Percentiles rank a stretch among this genome's conserved stretches.
Evolutionary conservation across 768 basidiomycete genomes (phyloP).

Genomic region (Auricularia cornea): DNA sequence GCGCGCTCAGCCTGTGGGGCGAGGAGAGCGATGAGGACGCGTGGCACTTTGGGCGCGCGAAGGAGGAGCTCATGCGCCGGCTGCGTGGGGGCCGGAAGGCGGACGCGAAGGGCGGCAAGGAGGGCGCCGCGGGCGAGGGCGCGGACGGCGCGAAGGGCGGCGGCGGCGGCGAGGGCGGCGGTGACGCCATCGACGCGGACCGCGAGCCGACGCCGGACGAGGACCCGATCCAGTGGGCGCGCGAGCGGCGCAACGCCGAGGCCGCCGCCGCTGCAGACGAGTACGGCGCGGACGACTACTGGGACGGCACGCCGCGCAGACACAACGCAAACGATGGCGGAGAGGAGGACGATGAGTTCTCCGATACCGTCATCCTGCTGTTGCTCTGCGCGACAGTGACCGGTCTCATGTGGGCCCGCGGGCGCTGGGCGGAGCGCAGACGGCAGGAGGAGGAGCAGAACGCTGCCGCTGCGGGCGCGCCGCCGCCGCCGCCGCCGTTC

Average conservation of each 20-base stretch:
- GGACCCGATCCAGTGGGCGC: conserved; percentile 53
- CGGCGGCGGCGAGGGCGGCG: conserved; percentile 40
- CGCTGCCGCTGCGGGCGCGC: not conserved
- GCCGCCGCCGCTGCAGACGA: conserved; percentile 60
- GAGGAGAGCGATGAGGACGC: conserved; percentile 47
- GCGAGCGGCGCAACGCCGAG: conserved; percentile 62
- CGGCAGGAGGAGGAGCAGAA: conserved; percentile 45
- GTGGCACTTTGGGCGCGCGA: conserved; percentile 80
- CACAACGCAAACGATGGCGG: conserved; percentile 37
- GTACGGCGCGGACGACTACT: conserved; percentile 76
- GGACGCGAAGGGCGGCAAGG: too few species aligned
- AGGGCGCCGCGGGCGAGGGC: conserved; percentile 2
- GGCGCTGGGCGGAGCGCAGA: conserved; percentile 65
- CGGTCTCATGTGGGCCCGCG: conserved; percentile 68
- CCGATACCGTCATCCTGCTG: conserved; percentile 73
- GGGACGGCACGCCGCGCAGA: conserved; percentile 56
- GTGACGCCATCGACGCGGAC: conserved; percentile 64
- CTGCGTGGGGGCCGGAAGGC: conserved; percentile 33
- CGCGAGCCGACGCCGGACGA: not conserved
- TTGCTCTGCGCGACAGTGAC: conserved; percentile 66
- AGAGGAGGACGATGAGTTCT: conserved; percentile 59
- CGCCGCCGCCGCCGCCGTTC: not conserved
- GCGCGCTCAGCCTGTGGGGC: conserved; percentile 36
- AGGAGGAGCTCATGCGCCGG: conserved; percentile 64
- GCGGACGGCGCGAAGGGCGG: conserved; percentile 4